These are phyloP conservation scores for Imleria badia DNA, from an alignment of 768 basidiomycete species.

Conservation along the genomic window DNA sequence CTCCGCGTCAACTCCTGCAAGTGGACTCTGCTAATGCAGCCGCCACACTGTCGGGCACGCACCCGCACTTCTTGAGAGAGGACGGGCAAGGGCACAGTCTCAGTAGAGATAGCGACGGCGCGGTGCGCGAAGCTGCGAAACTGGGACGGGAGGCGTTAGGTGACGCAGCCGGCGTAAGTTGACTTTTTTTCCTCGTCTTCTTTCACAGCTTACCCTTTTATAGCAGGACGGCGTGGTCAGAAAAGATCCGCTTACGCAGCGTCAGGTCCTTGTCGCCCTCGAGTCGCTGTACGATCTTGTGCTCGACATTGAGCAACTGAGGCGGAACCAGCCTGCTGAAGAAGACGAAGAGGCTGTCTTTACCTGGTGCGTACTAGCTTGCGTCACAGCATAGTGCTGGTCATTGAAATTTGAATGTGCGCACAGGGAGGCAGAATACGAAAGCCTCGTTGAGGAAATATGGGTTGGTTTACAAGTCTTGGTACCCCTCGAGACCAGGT, in stretches of 20 bases:
- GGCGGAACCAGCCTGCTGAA: conserved; percentile 69
- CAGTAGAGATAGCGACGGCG: conserved; percentile 46
- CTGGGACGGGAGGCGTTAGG: conserved; percentile 73
- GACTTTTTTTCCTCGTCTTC: background rate
- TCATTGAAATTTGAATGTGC: conserved; percentile 2
- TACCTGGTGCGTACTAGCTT: conserved; percentile 43
- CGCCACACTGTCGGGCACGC: conserved; percentile 41
- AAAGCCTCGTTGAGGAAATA: conserved; percentile 60
- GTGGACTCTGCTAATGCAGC: conserved; percentile 58
- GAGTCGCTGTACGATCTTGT: conserved; percentile 86
- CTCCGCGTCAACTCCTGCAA: conserved; percentile 94
- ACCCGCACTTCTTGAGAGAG: conserved; percentile 53
- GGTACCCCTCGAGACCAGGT: conserved; percentile 94
- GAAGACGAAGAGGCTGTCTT: conserved; percentile 43
- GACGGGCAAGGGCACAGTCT: conserved; percentile 34
- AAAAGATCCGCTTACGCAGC: conserved; percentile 73
- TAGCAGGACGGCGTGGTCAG: conserved; percentile 64
- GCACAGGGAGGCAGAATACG: conserved; percentile 59
- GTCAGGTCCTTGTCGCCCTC: conserved; percentile 74
- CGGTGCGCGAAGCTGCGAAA: conserved; percentile 72
- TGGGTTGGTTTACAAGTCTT: conserved; percentile 86
- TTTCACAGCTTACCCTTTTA: background rate
- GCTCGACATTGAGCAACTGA: conserved; percentile 80
- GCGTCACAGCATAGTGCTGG: background rate
- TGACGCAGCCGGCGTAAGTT: conserved; percentile 50